Percentiles rank a stretch among this genome's conserved stretches.
These are phyloP conservation scores for Colletotrichum sp. DNA, from an alignment of 2,329 filamentous ascomycete genomes.

Conservation along the genomic window DNA sequence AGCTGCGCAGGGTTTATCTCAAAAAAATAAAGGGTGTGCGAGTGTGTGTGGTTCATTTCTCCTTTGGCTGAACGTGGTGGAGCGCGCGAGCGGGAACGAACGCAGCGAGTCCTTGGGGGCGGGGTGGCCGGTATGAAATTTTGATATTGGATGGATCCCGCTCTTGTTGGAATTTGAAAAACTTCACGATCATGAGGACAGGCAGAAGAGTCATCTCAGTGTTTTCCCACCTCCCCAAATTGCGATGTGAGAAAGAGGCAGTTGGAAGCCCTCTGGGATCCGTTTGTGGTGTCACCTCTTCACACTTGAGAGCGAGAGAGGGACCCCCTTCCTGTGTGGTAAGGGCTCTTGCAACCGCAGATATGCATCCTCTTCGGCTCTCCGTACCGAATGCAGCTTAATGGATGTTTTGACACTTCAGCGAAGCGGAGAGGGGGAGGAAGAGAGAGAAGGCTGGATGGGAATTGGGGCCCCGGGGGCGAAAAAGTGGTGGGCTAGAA, in stretches of 20 bases:
- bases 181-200: not conserved
- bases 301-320: not conserved
- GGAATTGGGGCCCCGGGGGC: constrained; percentile 5
- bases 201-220: not conserved
- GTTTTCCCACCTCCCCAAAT: not conserved
- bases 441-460: not conserved
- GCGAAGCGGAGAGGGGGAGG: not conserved
- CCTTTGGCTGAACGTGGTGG: not conserved
- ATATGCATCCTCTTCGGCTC: not conserved
- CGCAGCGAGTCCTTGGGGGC: not conserved
- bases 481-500: not conserved
- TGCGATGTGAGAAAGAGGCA: not conserved
- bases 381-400: constrained; percentile 17
- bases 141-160: not conserved
- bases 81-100: not conserved
- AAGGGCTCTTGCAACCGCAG: not conserved
- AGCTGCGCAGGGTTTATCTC: not conserved
- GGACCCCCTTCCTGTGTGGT: not conserved
- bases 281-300: not conserved
- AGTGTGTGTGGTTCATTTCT: not conserved
- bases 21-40: not conserved
- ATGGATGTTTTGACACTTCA: not conserved
- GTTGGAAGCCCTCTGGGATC: not conserved
- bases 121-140: not conserved
- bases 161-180: not conserved